Evolutionary conservation across 495 filamentous ascomycete species (phyloP), one percentile per base, ranked within the genome.

Genomic region (Annulohypoxylon nitens): DNA sequence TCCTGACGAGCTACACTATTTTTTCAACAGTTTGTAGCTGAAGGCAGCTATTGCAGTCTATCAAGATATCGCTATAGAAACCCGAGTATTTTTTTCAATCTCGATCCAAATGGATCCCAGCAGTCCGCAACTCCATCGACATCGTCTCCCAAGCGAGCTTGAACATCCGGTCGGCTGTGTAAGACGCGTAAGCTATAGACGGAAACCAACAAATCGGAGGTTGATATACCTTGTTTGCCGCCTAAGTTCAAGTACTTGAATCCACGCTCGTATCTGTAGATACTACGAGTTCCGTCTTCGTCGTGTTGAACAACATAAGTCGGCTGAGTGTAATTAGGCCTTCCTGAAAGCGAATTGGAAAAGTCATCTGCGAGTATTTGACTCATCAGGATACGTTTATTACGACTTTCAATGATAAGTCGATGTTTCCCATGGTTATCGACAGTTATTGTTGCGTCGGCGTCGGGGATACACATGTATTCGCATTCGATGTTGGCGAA

Each of bases 191-290:
- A 58, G 54, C 16, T 20, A 58, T 20, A 11, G 33, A 37, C 20
- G 2, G 23, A 59, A 9, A 18, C 11, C 23, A 37, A 37, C 7
- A 57, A 36, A 12, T 16, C 4, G 16, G 36, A 30, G 2, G 16
- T 39, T 37, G n/a, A 39, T 16, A 37, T 59, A 59, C 55, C 55
- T 41, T 41, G 55, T 41, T n/a, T 39, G 6, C n/a, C 30, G 3
- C 55, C 55, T 9, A 59, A 14, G 5, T 23, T 36, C 16, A 59
- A 30, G 14, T 59, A 25, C 11, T 11, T 59, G 36, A 59, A 59
- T 59, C 55, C 55, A 39, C 18, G 55, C 16, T 41, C 55, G 23
- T 59, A 59, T 59, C 23, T 59, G n/a, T 59, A 59, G n/a, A 59
- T 16, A 10, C 8, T 59, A 18, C 55, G 55, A 59, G 18, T 59